A percentile compares a stretch with the other conserved stretches of the same genome.
Evolutionary conservation across 176 grass and related monocot species (phyloP).

Genomic region (Cenchrus fungigraminus): DNA sequence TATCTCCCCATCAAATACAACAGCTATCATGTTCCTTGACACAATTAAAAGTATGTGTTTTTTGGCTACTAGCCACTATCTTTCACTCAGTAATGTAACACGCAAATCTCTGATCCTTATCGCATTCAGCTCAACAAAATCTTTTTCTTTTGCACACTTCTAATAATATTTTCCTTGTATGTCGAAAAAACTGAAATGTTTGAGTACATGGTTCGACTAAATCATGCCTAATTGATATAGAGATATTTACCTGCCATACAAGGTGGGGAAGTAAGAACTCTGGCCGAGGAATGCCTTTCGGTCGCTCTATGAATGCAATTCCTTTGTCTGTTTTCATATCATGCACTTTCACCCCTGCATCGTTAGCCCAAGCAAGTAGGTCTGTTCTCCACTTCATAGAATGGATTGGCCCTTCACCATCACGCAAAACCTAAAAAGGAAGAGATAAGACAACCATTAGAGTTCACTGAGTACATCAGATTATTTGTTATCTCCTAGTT

Average conservation of each 20-base stretch:
- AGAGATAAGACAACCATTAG: slow-evolving; percentile 11
- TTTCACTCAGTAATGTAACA: not conserved
- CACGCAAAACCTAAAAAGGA: slow-evolving; percentile 70
- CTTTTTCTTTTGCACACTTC: slow-evolving; percentile 14
- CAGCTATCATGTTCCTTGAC: not conserved
- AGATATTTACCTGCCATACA: slow-evolving; percentile 86
- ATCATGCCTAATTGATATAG: not conserved
- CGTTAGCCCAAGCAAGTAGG: slow-evolving; percentile 95
- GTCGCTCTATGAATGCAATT: slow-evolving; percentile 94
- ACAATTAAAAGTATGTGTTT: slow-evolving; percentile 6
- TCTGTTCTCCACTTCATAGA: slow-evolving; percentile 90
- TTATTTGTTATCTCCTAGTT: slow-evolving; percentile 30
- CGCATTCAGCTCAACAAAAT: slow-evolving; percentile 3
- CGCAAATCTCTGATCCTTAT: not conserved
- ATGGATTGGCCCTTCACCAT: slow-evolving; percentile 98
- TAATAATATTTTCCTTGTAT: slow-evolving; percentile 9
- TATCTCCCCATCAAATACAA: slow-evolving; percentile 8
- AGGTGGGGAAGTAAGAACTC: slow-evolving; percentile 96
- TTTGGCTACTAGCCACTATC: slow-evolving; percentile 11
- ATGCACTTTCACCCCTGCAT: slow-evolving; percentile 95
- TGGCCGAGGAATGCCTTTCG: slow-evolving; percentile 74
- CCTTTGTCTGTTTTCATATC: slow-evolving; percentile 87
- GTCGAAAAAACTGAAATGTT: slow-evolving; percentile 12
- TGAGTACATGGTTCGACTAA: slow-evolving; percentile 9
- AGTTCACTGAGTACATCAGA: slow-evolving; percentile 25